A percentile compares a stretch with the other conserved stretches of the same genome.
Conservation (phyloP, 2,329 filamentous ascomycete genomes). For the Alternaria consortialis region DNA sequence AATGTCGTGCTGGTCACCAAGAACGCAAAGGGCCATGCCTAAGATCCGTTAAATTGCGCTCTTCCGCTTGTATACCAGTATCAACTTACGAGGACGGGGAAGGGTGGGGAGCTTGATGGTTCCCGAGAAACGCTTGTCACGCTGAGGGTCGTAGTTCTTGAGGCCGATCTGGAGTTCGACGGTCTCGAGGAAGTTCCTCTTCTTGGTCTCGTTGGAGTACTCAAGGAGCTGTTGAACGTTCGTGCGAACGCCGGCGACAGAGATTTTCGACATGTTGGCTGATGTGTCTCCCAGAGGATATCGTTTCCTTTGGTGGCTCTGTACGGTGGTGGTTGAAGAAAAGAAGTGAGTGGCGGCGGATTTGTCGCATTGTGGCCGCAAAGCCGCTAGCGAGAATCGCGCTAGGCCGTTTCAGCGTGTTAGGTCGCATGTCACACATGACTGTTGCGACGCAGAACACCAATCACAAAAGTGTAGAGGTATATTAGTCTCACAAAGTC, state of each 20-base stretch:
- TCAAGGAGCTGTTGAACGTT: conserved; percentile 94
- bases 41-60: conserved; percentile 16
- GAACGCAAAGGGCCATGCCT: conserved; percentile 66
- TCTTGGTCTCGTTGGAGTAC: conserved; percentile 95
- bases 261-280: conserved; percentile 80
- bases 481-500: neutral
- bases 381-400: conserved; percentile 21
- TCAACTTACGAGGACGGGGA: conserved; percentile 69
- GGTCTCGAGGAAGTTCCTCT: conserved; percentile 96
- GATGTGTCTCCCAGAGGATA: conserved; percentile 61
- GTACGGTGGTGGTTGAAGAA: conserved; percentile 43
- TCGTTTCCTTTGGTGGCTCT: conserved; percentile 51
- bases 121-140: conserved; percentile 99
- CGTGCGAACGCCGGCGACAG: conserved; percentile 91
- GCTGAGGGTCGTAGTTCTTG: conserved; percentile 78
- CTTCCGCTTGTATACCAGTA: neutral
- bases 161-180: conserved; percentile 72
- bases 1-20: conserved; percentile 97
- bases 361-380: conserved; percentile 25
- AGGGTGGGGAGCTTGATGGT: conserved; percentile 94
- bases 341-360: conserved; percentile 21
- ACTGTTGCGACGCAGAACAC: neutral
- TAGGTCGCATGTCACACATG: neutral
- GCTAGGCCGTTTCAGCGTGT: conserved; percentile 20
- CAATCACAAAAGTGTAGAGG: too few species aligned